Percentiles rank a stretch among this genome's conserved stretches.
phyloP scores from a whole-genome alignment of 169 alveolate genomes.

The Eimeria sp. region DNA sequence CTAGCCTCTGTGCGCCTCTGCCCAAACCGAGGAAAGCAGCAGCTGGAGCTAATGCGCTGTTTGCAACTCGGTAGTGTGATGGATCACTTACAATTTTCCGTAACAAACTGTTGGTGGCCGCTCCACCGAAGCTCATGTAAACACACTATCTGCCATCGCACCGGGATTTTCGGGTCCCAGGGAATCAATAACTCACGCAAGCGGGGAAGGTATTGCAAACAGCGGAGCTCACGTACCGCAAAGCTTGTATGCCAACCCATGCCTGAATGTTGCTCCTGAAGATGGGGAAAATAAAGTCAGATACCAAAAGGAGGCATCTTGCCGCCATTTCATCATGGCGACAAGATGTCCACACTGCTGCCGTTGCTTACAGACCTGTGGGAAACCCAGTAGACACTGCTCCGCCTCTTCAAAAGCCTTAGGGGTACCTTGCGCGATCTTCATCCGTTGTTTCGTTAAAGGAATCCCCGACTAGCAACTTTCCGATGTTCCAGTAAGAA shows the following conservation, averaged over 20 bases:
- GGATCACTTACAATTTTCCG: background rate
- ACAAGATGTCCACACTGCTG: background rate
- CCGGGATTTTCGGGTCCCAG: background rate
- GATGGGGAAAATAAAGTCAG: background rate
- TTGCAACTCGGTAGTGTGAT: background rate
- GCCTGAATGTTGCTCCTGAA: background rate
- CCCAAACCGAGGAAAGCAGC: background rate
- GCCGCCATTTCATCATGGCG: background rate
- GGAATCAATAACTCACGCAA: background rate
- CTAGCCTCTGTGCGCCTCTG: background rate
- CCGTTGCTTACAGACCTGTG: background rate
- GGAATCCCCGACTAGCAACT: too few species aligned
- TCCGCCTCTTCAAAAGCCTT: background rate
- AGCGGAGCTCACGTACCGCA: too few species aligned
- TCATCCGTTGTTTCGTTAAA: background rate
- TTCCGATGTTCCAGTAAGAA: too few species aligned
- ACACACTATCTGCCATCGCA: background rate
- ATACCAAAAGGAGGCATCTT: background rate
- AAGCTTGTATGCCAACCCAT: background rate
- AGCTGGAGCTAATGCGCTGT: background rate
- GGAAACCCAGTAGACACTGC: background rate
- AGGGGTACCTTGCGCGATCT: background rate
- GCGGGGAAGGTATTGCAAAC: background rate
- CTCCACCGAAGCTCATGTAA: background rate
- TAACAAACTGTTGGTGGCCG: background rate